These are phyloP conservation scores for Tolypocladium pustulatum DNA, from an alignment of 2,329 filamentous ascomycete genomes.

Conservation along the genomic window DNA sequence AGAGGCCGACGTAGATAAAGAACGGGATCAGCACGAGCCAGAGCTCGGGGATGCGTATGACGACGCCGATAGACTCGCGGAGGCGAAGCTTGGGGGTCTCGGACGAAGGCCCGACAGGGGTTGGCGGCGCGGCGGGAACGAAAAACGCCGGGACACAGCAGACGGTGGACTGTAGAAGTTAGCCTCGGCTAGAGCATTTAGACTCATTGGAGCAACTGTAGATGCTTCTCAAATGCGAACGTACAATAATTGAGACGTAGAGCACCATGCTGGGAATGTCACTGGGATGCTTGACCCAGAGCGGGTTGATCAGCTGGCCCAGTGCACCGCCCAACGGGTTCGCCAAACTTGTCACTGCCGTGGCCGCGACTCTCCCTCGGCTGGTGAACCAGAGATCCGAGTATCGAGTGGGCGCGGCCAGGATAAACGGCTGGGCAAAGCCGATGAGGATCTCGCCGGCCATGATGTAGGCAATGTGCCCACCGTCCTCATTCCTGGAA, in stretches of 20 bases:
- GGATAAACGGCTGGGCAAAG: slow-evolving; percentile 82
- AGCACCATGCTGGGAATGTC: slow-evolving; percentile 76
- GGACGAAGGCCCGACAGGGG: slow-evolving; percentile 61
- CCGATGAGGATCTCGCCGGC: slow-evolving; percentile 87
- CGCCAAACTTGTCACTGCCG: slow-evolving; percentile 72
- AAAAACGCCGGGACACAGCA: slow-evolving; percentile 69
- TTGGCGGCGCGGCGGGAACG: slow-evolving; percentile 65
- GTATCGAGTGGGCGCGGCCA: slow-evolving; percentile 81
- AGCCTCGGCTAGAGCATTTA: neutral
- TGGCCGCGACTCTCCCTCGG: slow-evolving; percentile 73
- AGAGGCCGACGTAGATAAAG: slow-evolving; percentile 75
- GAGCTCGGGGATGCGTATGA: slow-evolving; percentile 55
- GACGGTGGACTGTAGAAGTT: slow-evolving; percentile 19
- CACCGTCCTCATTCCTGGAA: slow-evolving; percentile 39
- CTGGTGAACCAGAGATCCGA: slow-evolving; percentile 93
- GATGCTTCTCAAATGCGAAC: slow-evolving; percentile 16
- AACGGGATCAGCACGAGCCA: slow-evolving; percentile 79
- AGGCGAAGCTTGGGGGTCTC: slow-evolving; percentile 45
- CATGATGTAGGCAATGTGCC: slow-evolving; percentile 68
- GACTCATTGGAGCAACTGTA: neutral
- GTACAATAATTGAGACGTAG: slow-evolving; percentile 71
- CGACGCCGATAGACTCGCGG: slow-evolving; percentile 37
- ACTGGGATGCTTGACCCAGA: slow-evolving; percentile 52
- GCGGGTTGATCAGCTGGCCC: slow-evolving; percentile 76
- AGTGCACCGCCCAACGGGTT: slow-evolving; percentile 86